Evolutionary conservation across 1,284 basidiomycete genomes (phyloP), one percentile per base, ranked within the genome.

Genomic region (Puccinia hordei): DNA sequence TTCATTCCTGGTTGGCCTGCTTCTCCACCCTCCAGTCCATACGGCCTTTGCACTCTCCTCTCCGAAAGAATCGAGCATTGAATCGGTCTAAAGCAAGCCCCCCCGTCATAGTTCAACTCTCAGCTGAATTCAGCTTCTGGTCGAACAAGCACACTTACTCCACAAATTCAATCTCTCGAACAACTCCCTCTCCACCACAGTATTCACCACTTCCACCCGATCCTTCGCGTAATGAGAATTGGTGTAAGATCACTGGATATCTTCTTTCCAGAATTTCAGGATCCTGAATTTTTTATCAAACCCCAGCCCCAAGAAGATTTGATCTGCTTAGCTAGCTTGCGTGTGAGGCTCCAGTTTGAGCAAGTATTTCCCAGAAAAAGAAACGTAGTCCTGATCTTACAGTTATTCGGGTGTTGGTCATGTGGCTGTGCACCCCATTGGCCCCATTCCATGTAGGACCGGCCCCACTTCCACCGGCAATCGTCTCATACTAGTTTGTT

Each of bases 391-490:
- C 19, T 63, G 35, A 46, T 51, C 77, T 79, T 41, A 79, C 77
- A 30, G 85, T 85, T 68, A 85, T 85, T 22, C 85, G 83, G 17
- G 94, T 96, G 86, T 97, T 97, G 5, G 95, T 97, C 86, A 97
- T 97, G 85, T 95, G 93, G 17, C 83, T 84, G 72, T 86, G 85
- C 1, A 86, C 85, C 17, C 85, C 85, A 33, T 82, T 83, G 0
- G 85, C 85, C 5, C 95, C 95, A 83, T 95, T 90, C 94, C 94
- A 98, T 8, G 87, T 87, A 0, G 93, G 92, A 0, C 95, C 95
- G 0, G 95, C 95, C 2, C 95, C 95, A 6, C 92, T 92, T 3
- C 95, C 95, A 15, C 95, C 95, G 10, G 93, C 93, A 80, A 98
- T 96, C 0, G 93, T 96, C 92, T 66, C 49, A 75, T 51, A 63